These are phyloP conservation scores for Diaporthe ilicicola DNA, from an alignment of 2,329 filamentous ascomycete species.

Conservation along the genomic window DNA sequence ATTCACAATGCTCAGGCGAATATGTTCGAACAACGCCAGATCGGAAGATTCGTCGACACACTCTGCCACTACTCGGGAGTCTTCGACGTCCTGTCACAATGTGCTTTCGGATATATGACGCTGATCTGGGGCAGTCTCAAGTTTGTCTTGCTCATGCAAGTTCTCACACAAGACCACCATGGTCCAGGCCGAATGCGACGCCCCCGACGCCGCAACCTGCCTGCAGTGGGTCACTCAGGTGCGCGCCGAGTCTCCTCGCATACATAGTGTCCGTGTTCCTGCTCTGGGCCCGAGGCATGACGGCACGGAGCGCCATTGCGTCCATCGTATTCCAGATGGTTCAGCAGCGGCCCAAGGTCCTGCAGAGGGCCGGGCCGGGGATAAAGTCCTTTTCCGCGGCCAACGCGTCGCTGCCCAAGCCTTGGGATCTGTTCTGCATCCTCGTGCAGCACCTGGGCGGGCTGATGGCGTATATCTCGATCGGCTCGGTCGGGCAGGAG, in stretches of 20 bases:
- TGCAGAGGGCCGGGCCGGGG: slow-evolving; percentile 34
- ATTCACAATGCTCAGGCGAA: slow-evolving; percentile 31
- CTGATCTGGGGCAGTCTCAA: slow-evolving; percentile 40
- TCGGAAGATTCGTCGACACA: slow-evolving; percentile 36
- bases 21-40: slow-evolving; percentile 33
- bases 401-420: slow-evolving; percentile 31
- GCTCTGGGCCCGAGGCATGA: slow-evolving; percentile 42
- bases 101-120: slow-evolving; percentile 38
- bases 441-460: slow-evolving; percentile 36
- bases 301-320: slow-evolving; percentile 39
- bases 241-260: slow-evolving; percentile 33
- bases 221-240: slow-evolving; percentile 40
- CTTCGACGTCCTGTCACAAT: slow-evolving; percentile 40
- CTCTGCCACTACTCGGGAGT: slow-evolving; percentile 38
- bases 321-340: slow-evolving; percentile 40
- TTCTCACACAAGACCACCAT: slow-evolving; percentile 35
- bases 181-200: slow-evolving; percentile 40
- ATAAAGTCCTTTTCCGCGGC: slow-evolving; percentile 37
- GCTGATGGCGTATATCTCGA: slow-evolving; percentile 39
- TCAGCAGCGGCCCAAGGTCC: slow-evolving; percentile 38
- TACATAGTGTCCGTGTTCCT: slow-evolving; percentile 38
- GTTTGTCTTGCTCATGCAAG: slow-evolving; percentile 35
- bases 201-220: slow-evolving; percentile 40
- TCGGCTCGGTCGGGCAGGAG: slow-evolving; percentile 39
- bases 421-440: slow-evolving; percentile 38